Percentiles rank a stretch among this genome's conserved stretches.
phyloP scores from a whole-genome alignment of 2,329 filamentous ascomycete genomes.

The Neofusicoccum laricinum region DNA sequence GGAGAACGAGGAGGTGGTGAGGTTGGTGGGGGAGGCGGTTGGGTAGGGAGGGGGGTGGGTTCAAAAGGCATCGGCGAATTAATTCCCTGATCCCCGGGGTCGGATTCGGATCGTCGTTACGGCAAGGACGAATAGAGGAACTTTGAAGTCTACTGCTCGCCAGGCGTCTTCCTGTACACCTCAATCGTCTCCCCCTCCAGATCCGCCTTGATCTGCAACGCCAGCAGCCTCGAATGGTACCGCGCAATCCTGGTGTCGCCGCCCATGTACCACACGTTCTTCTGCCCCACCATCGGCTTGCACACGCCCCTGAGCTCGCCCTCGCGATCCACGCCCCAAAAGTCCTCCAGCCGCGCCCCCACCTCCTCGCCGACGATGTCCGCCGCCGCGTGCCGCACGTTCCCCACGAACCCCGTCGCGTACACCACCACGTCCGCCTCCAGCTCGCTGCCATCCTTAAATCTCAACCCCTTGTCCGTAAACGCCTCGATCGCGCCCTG shows the following conservation, averaged over 20 bases:
- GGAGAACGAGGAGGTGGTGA: not conserved
- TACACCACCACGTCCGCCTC: constrained; percentile 48
- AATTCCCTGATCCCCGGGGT: too few species aligned
- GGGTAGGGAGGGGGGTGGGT: not conserved
- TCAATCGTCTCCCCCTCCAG: constrained; percentile 27
- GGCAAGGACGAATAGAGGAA: not conserved
- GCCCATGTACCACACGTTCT: constrained; percentile 44
- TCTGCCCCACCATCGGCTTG: constrained; percentile 29
- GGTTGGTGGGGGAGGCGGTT: not conserved
- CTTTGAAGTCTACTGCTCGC: not conserved
- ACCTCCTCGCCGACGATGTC: constrained; percentile 42
- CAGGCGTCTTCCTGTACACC: constrained; percentile 15
- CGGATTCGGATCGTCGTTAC: not conserved
- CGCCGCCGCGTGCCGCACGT: constrained; percentile 39
- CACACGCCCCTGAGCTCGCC: constrained; percentile 47
- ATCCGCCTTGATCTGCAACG: constrained; percentile 46
- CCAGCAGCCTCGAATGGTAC: constrained; percentile 49
- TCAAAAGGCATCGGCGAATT: too few species aligned
- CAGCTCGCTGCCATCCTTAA: constrained; percentile 43
- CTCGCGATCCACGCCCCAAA: constrained; percentile 46
- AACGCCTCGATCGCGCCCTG: constrained; percentile 36
- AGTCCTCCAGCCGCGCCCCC: constrained; percentile 42
- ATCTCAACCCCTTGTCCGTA: constrained; percentile 39
- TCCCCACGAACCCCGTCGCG: constrained; percentile 45
- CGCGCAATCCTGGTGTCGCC: constrained; percentile 42